Base-by-base conservation (phyloP, 306 rosid genomes). In the Coriaria nepalensis region DNA sequence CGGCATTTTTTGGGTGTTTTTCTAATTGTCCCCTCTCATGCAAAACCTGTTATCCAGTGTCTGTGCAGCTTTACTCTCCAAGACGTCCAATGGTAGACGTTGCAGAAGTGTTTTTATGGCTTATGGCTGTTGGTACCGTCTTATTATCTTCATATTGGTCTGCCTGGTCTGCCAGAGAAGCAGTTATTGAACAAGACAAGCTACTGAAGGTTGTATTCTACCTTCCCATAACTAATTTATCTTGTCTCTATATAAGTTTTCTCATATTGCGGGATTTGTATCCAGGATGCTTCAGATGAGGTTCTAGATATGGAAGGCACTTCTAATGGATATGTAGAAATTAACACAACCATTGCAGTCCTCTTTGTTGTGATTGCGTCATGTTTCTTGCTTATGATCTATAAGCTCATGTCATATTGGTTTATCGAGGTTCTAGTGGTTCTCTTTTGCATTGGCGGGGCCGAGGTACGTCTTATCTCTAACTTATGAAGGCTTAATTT, bases 61-160 rank as follows among this genome's bases (percentile, higher is more conserved):
- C 93, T 59, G 86, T 88, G 69, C 97, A 84, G 83, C 82, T 88
- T 50, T 88, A 88, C 73, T 88, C 97, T 59, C 97, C 97, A 12
- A 53, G 70, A 49, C 97, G 97, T 49, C 95, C 95, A n/a, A 44
- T 76, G 46, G 97, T 88, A 50, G 97, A 88, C 52, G 83, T 88
- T 39, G 97, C 97, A 10, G 97, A 88, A 81, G 95, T 88, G 38
- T 88, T 88, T 79, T 48, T 88, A 56, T 88, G 97, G 97, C 97
- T 88, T 39, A 88, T 88, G 97, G 97, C 97, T 64, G 93, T 84
- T 64, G 95, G 93, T 45, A 88, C 97, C 71, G 79, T 88, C 74
- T 63, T 88, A 55, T 74, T 81, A 75, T 86, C 86, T 41, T 88
- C 97, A 36, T 88, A 76, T 71, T 88, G 97, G 97, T 84, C 97